Conservation (phyloP, 768 basidiomycete species). For the Rhodotorula paludigena region DNA sequence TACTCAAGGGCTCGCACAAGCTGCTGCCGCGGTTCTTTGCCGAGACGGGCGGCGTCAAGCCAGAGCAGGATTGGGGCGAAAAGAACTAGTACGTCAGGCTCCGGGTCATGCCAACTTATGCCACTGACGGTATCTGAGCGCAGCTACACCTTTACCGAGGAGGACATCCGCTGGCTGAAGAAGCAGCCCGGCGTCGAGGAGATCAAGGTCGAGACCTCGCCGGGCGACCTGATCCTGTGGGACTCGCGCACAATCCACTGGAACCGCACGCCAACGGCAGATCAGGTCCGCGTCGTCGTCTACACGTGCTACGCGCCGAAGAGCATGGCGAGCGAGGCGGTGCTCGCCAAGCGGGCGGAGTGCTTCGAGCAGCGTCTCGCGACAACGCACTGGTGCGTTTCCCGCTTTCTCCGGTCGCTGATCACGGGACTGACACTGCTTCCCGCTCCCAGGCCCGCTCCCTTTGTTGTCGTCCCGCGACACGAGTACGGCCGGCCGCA, state of each 20-base stretch:
- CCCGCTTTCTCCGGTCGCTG: too few species aligned
- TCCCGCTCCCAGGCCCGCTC: neutral
- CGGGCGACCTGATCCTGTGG: slow-evolving; percentile 47
- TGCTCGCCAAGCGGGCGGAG: neutral
- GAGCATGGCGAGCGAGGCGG: neutral
- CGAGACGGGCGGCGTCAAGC: slow-evolving; percentile 13
- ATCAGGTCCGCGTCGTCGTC: slow-evolving; percentile 11
- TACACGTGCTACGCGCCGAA: slow-evolving; percentile 17
- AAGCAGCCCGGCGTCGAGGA: slow-evolving; percentile 43
- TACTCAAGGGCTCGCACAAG: slow-evolving; percentile 33
- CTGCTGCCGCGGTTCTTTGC: slow-evolving; percentile 35
- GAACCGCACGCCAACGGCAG: slow-evolving; percentile 14
- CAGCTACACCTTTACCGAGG: slow-evolving; percentile 32
- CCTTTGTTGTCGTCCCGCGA: neutral
- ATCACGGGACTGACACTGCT: neutral
- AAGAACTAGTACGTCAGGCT: neutral
- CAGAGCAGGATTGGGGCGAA: slow-evolving; percentile 3
- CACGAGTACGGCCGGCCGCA: slow-evolving; percentile 3
- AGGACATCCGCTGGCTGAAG: slow-evolving; percentile 44
- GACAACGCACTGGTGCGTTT: slow-evolving; percentile 20
- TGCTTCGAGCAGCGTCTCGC: slow-evolving; percentile 2
- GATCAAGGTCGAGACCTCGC: slow-evolving; percentile 43
- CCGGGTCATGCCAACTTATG: neutral
- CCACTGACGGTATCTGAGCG: too few species aligned
- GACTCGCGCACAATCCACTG: slow-evolving; percentile 35